These are phyloP conservation scores for Bipolaris gigantea DNA, from an alignment of 2,329 filamentous ascomycete genomes.

Conservation along the genomic window DNA sequence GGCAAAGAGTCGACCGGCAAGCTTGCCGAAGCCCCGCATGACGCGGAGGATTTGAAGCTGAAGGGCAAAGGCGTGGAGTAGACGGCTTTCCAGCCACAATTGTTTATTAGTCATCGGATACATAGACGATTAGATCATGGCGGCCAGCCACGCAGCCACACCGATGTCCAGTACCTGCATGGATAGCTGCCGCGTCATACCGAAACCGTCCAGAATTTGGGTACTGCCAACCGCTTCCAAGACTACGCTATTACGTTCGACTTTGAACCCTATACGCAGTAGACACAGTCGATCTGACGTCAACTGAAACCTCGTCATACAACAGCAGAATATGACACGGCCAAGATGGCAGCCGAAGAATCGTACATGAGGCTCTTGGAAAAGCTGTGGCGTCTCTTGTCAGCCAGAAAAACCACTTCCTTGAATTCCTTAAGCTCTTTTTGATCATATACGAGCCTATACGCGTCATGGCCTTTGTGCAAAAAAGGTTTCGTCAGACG, in stretches of 20 bases:
- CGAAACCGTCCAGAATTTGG: slow-evolving; percentile 15
- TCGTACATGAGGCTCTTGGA: slow-evolving; percentile 17
- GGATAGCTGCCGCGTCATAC: slow-evolving; percentile 3
- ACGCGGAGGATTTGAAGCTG: slow-evolving; percentile 32
- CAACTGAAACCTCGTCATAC: slow-evolving; percentile 21
- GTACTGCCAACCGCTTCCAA: slow-evolving; percentile 17
- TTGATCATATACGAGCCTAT: slow-evolving; percentile 15
- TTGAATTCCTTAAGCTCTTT: neutral
- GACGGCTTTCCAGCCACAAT: slow-evolving; percentile 2
- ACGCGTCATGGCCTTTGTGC: slow-evolving; percentile 14
- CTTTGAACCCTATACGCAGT: neutral
- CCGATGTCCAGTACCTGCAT: slow-evolving; percentile 11
- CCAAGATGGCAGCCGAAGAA: slow-evolving; percentile 18
- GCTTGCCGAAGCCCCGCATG: slow-evolving; percentile 23
- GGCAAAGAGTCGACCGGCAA: slow-evolving; percentile 25
- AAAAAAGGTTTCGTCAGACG: slow-evolving; percentile 7
- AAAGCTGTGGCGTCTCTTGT: slow-evolving; percentile 3
- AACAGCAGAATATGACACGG: slow-evolving; percentile 9
- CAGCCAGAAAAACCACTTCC: neutral
- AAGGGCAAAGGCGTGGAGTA: slow-evolving; percentile 38
- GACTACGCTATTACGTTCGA: slow-evolving; percentile 25
- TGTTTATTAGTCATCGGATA: neutral
- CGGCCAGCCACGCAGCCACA: slow-evolving; percentile 10
- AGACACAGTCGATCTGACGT: slow-evolving; percentile 1
- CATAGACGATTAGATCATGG: slow-evolving; percentile 3